These are phyloP conservation scores for Pseudogymnoascus sp. DNA, from an alignment of 2,329 filamentous ascomycete genomes.

Conservation along the genomic window DNA sequence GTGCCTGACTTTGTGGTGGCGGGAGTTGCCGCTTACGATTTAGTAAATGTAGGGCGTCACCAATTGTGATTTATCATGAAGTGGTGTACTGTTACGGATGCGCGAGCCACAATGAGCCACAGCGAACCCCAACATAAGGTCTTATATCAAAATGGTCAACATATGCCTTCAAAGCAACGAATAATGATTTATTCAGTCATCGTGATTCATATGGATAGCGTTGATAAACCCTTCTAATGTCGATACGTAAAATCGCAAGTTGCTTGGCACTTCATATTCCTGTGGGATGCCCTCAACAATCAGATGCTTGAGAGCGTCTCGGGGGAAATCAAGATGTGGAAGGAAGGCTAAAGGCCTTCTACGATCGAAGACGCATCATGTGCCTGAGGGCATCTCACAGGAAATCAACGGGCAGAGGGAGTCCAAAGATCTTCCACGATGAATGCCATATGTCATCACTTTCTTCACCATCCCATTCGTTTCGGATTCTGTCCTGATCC, in stretches of 20 bases:
- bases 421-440: not conserved
- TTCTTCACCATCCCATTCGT: not conserved
- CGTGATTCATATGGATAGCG: not conserved
- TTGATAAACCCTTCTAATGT: not conserved
- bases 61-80: slow-evolving; percentile 5
- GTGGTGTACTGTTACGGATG: not conserved
- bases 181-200: not conserved
- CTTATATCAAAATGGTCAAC: not conserved
- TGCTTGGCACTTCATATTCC: not conserved
- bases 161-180: not conserved
- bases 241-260: not conserved
- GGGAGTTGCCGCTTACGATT: slow-evolving; percentile 9
- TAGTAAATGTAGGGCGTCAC: slow-evolving; percentile 9
- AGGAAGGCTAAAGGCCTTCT: no score
- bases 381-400: no score
- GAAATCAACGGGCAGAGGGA: not conserved
- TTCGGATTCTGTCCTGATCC: not conserved
- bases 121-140: not conserved
- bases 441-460: not conserved
- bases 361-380: no score
- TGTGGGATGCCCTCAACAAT: not conserved
- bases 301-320: not conserved
- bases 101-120: not conserved
- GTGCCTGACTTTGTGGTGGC: slow-evolving; percentile 7
- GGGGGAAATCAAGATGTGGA: not conserved